Evolutionary conservation across 2,329 filamentous ascomycete genomes (phyloP).

Genomic region (Phialophora expanda): DNA sequence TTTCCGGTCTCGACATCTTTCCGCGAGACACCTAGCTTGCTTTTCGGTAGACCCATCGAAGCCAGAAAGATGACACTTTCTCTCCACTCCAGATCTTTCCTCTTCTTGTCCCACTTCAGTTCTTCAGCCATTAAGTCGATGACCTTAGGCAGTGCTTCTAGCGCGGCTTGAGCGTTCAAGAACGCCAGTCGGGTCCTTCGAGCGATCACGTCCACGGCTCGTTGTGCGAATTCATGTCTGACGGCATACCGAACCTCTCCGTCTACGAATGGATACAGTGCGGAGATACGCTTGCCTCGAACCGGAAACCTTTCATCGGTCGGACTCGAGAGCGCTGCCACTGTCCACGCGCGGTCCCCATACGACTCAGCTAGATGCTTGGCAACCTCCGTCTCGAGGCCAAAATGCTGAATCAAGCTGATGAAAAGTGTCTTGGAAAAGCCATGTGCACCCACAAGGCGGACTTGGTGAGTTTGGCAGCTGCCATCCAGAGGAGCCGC

Average conservation of each 20-base stretch:
- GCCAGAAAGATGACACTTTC: conserved; percentile 66
- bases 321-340: conserved; percentile 77
- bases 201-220: conserved; percentile 84
- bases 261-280: conserved; percentile 87
- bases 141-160: conserved; percentile 81
- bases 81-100: conserved; percentile 81
- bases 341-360: conserved; percentile 89
- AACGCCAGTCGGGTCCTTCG: conserved; percentile 85
- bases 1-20: conserved; percentile 64
- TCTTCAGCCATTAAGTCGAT: conserved; percentile 91
- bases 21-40: conserved; percentile 60
- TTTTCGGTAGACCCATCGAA: conserved; percentile 66
- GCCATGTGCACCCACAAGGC: conserved; percentile 81
- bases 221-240: conserved; percentile 88
- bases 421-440: conserved; percentile 93
- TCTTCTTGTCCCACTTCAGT: conserved; percentile 73
- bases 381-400: conserved; percentile 88
- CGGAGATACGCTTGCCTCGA: conserved; percentile 77
- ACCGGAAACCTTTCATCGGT: conserved; percentile 82
- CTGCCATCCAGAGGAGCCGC: conserved; percentile 60
- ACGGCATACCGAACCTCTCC: conserved; percentile 90
- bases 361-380: conserved; percentile 87
- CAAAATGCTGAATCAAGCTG: conserved; percentile 91
- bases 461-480: conserved; percentile 83
- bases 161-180: conserved; percentile 85